phyloP scores from a whole-genome alignment of 805 yeast species.

The Teunomyces atbi region DNA sequence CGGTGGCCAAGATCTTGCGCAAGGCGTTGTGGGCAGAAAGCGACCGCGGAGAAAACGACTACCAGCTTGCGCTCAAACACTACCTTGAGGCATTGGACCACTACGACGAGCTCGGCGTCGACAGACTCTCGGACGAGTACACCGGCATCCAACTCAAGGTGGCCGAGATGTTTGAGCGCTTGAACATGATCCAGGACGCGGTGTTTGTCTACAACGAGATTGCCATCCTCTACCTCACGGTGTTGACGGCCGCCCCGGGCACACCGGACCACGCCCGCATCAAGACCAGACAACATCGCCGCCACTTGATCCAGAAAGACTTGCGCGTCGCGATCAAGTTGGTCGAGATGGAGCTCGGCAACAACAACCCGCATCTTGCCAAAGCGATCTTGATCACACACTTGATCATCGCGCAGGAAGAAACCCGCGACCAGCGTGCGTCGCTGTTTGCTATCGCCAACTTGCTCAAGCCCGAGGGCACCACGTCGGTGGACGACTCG shows the following conservation, averaged over 20 bases:
- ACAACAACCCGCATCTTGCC: conserved; percentile 45
- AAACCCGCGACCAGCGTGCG: conserved; percentile 43
- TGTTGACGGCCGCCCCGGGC: conserved; percentile 36
- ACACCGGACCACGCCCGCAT: conserved; percentile 20
- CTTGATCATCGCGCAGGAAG: conserved; percentile 63
- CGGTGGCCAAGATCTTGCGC: conserved; percentile 70
- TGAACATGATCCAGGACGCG: conserved; percentile 63
- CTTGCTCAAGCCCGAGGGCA: neutral
- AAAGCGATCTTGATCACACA: conserved; percentile 63
- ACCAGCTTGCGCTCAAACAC: conserved; percentile 61
- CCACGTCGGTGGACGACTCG: conserved; percentile 4
- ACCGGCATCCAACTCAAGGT: conserved; percentile 88
- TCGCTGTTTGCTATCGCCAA: neutral
- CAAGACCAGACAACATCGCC: conserved; percentile 35
- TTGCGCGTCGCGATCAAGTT: conserved; percentile 66
- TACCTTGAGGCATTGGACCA: conserved; percentile 74
- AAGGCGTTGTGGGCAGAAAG: conserved; percentile 84
- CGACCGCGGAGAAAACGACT: conserved; percentile 61
- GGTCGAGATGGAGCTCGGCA: conserved; percentile 51
- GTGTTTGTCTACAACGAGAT: conserved; percentile 65
- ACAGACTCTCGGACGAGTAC: conserved; percentile 69
- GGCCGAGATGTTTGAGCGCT: conserved; percentile 80
- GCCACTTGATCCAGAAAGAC: conserved; percentile 67
- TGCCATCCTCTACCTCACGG: conserved; percentile 55
- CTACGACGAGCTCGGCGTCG: conserved; percentile 55